phyloP scores from a whole-genome alignment of 2,329 filamentous ascomycete species.

The Didymosphaeria variabile region DNA sequence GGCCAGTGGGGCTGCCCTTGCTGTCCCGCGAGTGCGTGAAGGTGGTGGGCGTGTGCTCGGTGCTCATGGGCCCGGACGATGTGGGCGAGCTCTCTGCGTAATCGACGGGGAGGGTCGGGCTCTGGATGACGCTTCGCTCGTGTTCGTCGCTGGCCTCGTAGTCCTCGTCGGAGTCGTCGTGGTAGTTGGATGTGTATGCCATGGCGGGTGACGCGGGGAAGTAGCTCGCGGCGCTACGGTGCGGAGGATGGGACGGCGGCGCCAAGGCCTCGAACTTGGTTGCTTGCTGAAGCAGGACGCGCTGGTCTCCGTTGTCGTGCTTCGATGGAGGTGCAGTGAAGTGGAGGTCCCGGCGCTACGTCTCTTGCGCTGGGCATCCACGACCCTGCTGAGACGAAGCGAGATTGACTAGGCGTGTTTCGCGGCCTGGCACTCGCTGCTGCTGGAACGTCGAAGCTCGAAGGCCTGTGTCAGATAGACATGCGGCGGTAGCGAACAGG shows the following conservation, averaged over 20 bases:
- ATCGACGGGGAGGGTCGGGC: slow-evolving; percentile 70
- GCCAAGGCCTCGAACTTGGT: slow-evolving; percentile 34
- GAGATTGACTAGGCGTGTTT: slow-evolving; percentile 49
- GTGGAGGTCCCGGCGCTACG: slow-evolving; percentile 21
- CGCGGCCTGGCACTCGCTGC: slow-evolving; percentile 28
- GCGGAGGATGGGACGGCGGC: slow-evolving; percentile 26
- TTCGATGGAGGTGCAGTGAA: slow-evolving; percentile 20
- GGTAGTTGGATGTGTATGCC: slow-evolving; percentile 64
- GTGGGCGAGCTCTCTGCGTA: slow-evolving; percentile 72
- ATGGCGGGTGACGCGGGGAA: slow-evolving; percentile 30
- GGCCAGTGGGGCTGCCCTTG: slow-evolving; percentile 75
- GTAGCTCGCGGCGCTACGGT: slow-evolving; percentile 14
- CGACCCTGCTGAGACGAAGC: slow-evolving; percentile 49
- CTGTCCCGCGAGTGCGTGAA: slow-evolving; percentile 72
- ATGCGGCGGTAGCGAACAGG: slow-evolving; percentile 18
- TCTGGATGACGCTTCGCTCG: slow-evolving; percentile 73
- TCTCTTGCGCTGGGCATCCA: slow-evolving; percentile 28
- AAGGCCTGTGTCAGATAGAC: slow-evolving; percentile 33
- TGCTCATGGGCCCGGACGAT: slow-evolving; percentile 74
- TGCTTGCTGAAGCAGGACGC: slow-evolving; percentile 30
- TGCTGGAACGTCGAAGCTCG: slow-evolving; percentile 25
- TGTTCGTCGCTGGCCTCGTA: slow-evolving; percentile 82
- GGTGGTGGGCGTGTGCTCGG: slow-evolving; percentile 81
- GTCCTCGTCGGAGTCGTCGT: slow-evolving; percentile 68
- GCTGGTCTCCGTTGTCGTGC: slow-evolving; percentile 18